phyloP scores from a whole-genome alignment of 1,284 basidiomycete species.

The Prillingera fragicola region DNA sequence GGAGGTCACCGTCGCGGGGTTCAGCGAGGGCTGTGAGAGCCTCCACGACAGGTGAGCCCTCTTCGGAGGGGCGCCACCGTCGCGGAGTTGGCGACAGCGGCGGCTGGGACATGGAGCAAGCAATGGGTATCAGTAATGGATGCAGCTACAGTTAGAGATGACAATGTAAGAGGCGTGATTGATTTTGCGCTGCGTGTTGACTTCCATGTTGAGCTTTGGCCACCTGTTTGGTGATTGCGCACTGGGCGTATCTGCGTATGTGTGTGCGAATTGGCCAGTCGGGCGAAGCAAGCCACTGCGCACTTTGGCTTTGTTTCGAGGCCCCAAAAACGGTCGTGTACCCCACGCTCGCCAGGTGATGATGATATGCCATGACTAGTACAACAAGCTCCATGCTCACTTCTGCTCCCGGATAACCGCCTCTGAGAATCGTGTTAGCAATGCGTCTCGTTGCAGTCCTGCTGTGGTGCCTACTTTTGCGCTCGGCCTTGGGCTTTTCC shows the following conservation, averaged over 20 bases:
- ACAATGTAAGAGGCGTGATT: not conserved
- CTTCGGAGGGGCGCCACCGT: slow-evolving; percentile 27
- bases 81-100: slow-evolving; percentile 39
- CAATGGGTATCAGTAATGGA: too few species aligned
- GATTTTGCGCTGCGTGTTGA: too few species aligned
- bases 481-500: slow-evolving; percentile 84
- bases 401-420: slow-evolving; percentile 72
- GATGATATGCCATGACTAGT: slow-evolving; percentile 16
- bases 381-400: slow-evolving; percentile 35
- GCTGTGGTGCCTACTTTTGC: slow-evolving; percentile 58
- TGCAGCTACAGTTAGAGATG: not conserved
- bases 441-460: too few species aligned
- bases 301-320: too few species aligned
- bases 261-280: too few species aligned
- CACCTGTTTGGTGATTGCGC: too few species aligned
- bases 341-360: not conserved
- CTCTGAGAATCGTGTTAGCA: slow-evolving; percentile 41
- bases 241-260: too few species aligned
- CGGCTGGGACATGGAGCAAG: slow-evolving; percentile 29
- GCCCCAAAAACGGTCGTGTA: too few species aligned
- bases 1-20: not conserved
- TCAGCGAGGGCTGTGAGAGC: slow-evolving; percentile 12
- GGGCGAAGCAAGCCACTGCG: too few species aligned
- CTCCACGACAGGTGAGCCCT: slow-evolving; percentile 29
- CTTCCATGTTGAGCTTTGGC: too few species aligned